Evolutionary conservation across 148 eudicot genomes (phyloP), one percentile per base, ranked within the genome.

Genomic region (Fallopia convolvulus): DNA sequence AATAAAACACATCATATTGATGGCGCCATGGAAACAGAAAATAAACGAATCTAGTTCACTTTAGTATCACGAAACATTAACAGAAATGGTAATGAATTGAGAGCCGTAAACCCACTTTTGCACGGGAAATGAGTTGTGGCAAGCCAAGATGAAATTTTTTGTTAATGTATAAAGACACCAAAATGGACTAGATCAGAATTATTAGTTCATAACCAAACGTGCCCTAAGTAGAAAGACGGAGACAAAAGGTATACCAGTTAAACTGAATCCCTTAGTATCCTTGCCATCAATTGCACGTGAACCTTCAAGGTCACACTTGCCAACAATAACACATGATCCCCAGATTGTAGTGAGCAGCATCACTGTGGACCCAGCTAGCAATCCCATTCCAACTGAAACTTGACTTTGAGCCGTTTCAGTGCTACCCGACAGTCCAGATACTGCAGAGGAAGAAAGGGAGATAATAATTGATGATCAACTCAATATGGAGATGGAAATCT

Each of bases 351-450:
- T 92, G 70, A 94, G 87, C 74, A 92, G 95, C 97, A 94, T 90
- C 76, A 94, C 97, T 0, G 97, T 94, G 30, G 98, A 92, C 36
- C 98, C 98, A 78, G 98, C 97, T 53, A 94, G 86, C 78, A 94
- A 82, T 9, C 98, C 98, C 95, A 94, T 94, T 74, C 98, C 98
- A 47, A 94, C 95, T 15, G 98, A 94, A 53, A 94, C 95, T 84
- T 94, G 93, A 60, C 83, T 80, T 85, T 94, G 98, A 81, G 98
- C 98, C 77, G 84, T 81, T 77, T 77, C 85, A n/a, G 78, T 48
- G 79, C 82, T 88, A 83, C 98, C 98, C 79, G 98, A 94, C 41
- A 94, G 84, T 60, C 98, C 98, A 61, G 98, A 94, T 61, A 90
- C 98, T 94, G 85, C 47, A 83, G 36, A 21, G 30, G 14, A 63